Base-by-base conservation (phyloP, 179 eudicot genomes). In the Silene vulgaris region DNA sequence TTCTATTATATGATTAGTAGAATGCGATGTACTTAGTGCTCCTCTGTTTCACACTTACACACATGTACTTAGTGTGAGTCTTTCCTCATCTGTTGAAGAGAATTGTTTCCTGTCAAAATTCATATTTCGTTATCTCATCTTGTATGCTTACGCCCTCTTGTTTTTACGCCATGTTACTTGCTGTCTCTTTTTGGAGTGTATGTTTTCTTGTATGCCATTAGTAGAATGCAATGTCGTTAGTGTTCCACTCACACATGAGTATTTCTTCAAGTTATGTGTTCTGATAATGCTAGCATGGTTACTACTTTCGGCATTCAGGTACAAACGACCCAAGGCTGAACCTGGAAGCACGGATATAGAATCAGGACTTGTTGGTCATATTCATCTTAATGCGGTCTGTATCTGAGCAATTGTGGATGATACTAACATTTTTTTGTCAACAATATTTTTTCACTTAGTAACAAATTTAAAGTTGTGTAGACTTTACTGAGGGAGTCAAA, bases 331-430 rank as follows among this genome's bases (percentile, higher is more conserved):
- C 50, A 87, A 82, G 78, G 66, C 73, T 75, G 76, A 76, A 73
- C 76, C 80, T 66, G 96, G 83, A 66, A 85, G 78, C 83, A 74
- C 82, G 72, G 92, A 89, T 28, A 37, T 84, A 4, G 90, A 85
- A 62, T 69, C 84, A 21, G 97, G 96, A 73, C 89, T 93, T 78
- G 88, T 96, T 77, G 97, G 97, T 64, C 99, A 95, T 79, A 80
- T 96, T 79, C 98, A 93, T 86, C 93, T 96, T 54, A 85, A 90
- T 79, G 82, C 89, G 97, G 99, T 95, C 79, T 64, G 78, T 74
- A 62, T 69, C 1, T 32, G 35, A 8, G 30, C 3, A 2, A 62
- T 35, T 54, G 67, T 62, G 32, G 74, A 23, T 19, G 16, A 64
- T 67, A 17, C 17, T n/a, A 23, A 37, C 11, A 21, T 75, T 16